phyloP scores from a whole-genome alignment of 345 rosid species.

The Leavenworthia alabamica region DNA sequence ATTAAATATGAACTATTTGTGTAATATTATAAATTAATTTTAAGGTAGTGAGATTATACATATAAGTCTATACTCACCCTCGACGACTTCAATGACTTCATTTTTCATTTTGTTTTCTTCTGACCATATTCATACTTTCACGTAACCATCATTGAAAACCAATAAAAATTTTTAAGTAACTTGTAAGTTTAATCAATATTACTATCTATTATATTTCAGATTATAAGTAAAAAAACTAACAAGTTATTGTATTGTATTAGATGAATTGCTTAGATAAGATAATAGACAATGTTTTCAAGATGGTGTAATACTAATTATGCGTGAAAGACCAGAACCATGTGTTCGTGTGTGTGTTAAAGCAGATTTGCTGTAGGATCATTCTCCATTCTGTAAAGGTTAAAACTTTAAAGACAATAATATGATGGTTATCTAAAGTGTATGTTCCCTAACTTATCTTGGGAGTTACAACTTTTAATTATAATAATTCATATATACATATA shows the following conservation, averaged over 20 bases:
- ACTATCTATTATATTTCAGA: not conserved
- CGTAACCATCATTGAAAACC: constrained; percentile 24
- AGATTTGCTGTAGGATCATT: no score
- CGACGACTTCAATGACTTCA: constrained; percentile 28
- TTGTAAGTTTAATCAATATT: constrained; percentile 9
- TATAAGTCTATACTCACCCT: constrained; percentile 19
- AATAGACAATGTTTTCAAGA: not conserved
- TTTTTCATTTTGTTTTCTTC: constrained; percentile 10
- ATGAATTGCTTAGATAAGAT: not conserved
- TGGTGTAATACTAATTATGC: not conserved
- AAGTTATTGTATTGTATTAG: not conserved
- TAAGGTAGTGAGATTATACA: constrained; percentile 2
- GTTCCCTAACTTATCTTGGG: constrained; percentile 12
- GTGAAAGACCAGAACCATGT: constrained; percentile 15
- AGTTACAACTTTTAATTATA: constrained; percentile 28
- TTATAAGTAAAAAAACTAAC: no score
- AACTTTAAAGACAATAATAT: constrained; percentile 23
- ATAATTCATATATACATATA: not conserved
- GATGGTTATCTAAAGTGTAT: constrained; percentile 14
- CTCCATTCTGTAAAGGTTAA: constrained; percentile 21
- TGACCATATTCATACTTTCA: constrained; percentile 8
- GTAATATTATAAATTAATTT: not conserved
- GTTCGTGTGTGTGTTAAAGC: constrained; percentile 1
- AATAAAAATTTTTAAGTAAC: constrained; percentile 4
- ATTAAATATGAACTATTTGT: constrained; percentile 2